These are phyloP conservation scores for Trichoderma semiorbis DNA, from an alignment of 2,329 filamentous ascomycete genomes.

Conservation along the genomic window DNA sequence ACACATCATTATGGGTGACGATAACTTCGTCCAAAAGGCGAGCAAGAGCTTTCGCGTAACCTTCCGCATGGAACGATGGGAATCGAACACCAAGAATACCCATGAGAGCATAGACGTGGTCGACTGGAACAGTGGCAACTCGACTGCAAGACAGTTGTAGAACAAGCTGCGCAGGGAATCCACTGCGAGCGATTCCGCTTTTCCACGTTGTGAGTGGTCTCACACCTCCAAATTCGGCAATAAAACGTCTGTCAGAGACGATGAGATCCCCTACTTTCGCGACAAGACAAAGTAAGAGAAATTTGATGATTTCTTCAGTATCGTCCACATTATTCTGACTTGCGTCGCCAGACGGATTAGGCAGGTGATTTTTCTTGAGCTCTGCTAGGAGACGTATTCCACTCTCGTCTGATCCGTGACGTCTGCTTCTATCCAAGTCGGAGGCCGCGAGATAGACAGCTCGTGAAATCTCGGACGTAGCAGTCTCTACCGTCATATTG, in stretches of 20 bases:
- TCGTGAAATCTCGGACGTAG: background rate
- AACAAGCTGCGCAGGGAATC: background rate
- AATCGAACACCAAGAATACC: slow-evolving; percentile 14
- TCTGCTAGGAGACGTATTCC: background rate
- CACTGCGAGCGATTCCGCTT: background rate
- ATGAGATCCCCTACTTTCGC: background rate
- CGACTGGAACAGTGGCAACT: background rate
- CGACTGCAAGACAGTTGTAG: background rate
- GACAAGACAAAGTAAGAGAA: background rate
- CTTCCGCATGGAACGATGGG: slow-evolving; percentile 8
- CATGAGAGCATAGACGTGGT: slow-evolving; percentile 13
- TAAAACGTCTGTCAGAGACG: background rate
- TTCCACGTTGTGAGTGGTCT: background rate
- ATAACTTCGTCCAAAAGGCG: slow-evolving; percentile 12
- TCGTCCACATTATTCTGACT: background rate
- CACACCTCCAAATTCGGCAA: background rate
- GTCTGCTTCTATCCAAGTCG: background rate
- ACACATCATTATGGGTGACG: slow-evolving; percentile 6
- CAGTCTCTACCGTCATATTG: background rate
- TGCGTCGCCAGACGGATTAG: background rate
- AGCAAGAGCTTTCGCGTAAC: slow-evolving; percentile 4
- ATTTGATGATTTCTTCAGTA: background rate
- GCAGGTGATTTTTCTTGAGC: background rate
- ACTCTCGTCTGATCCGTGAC: background rate
- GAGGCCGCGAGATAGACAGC: background rate